Evolutionary conservation across 2,329 filamentous ascomycete genomes (phyloP).

Genomic region (Aspergillus sp.): DNA sequence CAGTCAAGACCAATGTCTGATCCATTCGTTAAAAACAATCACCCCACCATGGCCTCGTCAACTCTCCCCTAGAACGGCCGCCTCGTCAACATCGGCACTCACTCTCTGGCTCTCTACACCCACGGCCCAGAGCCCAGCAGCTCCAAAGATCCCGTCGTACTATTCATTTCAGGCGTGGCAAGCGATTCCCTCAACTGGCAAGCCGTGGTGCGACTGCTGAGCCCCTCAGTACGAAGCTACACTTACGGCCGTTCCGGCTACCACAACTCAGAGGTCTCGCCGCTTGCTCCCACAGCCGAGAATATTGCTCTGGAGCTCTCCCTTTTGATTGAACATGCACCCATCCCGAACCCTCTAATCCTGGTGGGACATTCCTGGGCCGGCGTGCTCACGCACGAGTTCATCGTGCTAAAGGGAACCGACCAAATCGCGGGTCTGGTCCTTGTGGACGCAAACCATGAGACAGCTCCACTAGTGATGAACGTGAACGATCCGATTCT

Average conservation of each 20-base stretch:
- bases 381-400: conserved; percentile 11
- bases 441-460: conserved; percentile 13
- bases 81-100: conserved; percentile 9
- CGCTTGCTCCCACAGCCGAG: conserved; percentile 6
- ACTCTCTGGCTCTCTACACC: conserved; percentile 10
- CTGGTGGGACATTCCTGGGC: conserved; percentile 12
- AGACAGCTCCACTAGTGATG: conserved; percentile 7
- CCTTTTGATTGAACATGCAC: conserved; percentile 2
- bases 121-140: conserved; percentile 9
- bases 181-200: conserved; percentile 11
- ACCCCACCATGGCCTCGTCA: conserved; percentile 9
- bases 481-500: conserved; percentile 10
- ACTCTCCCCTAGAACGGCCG: conserved; percentile 8
- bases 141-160: conserved; percentile 3
- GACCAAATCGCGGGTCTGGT: conserved; percentile 10
- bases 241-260: conserved; percentile 12
- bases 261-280: conserved; percentile 5
- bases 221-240: conserved; percentile 6
- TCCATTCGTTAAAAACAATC: background rate
- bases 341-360: conserved; percentile 8
- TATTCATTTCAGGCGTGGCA: conserved; percentile 9
- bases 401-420: conserved; percentile 6
- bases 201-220: conserved; percentile 6
- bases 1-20: no score
- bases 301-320: conserved; percentile 8